Evolutionary conservation across 176 grass and related monocot genomes (phyloP), one percentile per base, ranked within the genome.

Genomic region (Rhipidocladum racemiflorum): DNA sequence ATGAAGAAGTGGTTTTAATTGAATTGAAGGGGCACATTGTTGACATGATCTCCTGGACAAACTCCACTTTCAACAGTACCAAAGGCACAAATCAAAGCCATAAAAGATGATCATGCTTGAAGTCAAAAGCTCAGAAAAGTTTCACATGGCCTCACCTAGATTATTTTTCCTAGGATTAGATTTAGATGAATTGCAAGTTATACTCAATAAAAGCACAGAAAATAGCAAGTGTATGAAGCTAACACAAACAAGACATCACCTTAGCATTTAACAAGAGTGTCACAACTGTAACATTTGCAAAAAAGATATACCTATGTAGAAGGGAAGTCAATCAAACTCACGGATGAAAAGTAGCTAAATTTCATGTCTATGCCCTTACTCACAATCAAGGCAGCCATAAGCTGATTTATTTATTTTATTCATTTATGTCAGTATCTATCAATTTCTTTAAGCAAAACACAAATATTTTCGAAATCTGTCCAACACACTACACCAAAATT

Each of bases 271-370:
- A 36, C 35, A 42, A 63, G 25, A 20, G 24, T 60, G 27, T 20
- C 27, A 32, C 54, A 44, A 70, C 42, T 51, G 13, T 15, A 16
- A 71, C 12, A 87, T 87, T 69, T 63, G 78, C n/a, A 68, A 24
- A 78, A 50, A 14, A 48, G 10, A 44, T 61, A 65, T 40, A 40
- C 38, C 38, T 40, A 40, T 40, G 3, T 54, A 53, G 21, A 34
- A 79, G 18, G 12, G 18, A 71, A 78, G 17, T 60, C 7, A 72
- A 9, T 72, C 17, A 50, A 83, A 70, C n/a, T 21, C 30, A 48
- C n/a, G 54, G 32, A 64, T 30, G 11, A 61, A 25, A 85, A 70
- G 53, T 28, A 35, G 11, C 6, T 34, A 82, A 25, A 13, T 3
- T 53, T 50, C 45, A 15, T 76, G 49, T 8, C 38, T 40, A 9